Base-by-base conservation (phyloP, 805 yeast species). In the Isabelozyma pseudorhagii region DNA sequence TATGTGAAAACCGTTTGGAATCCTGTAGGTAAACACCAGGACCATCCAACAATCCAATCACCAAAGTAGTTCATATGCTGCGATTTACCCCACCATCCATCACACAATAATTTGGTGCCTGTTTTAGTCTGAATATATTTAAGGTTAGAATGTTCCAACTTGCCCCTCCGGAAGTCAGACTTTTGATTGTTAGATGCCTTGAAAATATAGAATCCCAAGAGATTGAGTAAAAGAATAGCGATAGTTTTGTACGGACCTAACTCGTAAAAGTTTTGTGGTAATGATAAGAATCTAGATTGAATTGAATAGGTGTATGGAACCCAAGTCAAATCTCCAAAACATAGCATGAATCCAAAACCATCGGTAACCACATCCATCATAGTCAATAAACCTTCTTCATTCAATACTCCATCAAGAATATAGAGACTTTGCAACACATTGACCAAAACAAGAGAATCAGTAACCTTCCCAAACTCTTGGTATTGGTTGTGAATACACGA, bases 321-420 rank as follows among this genome's bases (percentile, higher is more conserved):
- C 74, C 94, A 79, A 2, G 94, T 84, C 59, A 94, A 77, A 64
- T 94, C 99, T 28, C 99, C 99, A 72, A 93, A 92, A 3, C 91
- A 83, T 47, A 94, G 75, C 99, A 94, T 94, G 70, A 85, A 92
- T 1, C 99, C 99, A 65, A 94, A 90, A 0, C 99, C 99, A 70
- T 94, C 99, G 9, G 97, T 89, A 6, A 96, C 87, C 45, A 92
- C 83, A 67, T 94, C 99, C 80, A 94, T 93, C 97, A 94, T 94
- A 6, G 94, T 83, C 51, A 94, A 73, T 10, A 85, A 80, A 5
- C 97, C 97, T 61, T 83, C 89, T 66, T 94, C 98, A 66, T 91
- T 90, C 56, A 89, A 72, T 0, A 93, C 96, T 45, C 97, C 97
- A 64, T 94, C 99, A 61, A 92, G 74, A 14, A 92, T 85, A 63